These are phyloP conservation scores for Fulvia fulva DNA, from an alignment of 2,329 filamentous ascomycete species.

Conservation along the genomic window DNA sequence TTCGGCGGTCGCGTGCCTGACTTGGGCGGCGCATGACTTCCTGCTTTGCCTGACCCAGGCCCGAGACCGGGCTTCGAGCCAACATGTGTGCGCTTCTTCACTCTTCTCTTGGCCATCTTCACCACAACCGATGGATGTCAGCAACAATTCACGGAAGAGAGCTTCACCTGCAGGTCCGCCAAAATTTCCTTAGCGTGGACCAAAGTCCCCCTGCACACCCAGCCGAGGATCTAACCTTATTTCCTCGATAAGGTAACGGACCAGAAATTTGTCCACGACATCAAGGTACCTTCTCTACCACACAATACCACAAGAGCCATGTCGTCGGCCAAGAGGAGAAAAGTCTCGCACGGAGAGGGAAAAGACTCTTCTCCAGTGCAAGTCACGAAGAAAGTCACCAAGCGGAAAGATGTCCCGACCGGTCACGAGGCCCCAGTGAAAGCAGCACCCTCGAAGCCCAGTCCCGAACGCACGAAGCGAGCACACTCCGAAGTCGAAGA, in stretches of 20 bases:
- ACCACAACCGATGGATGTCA: not conserved
- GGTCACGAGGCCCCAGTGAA: not conserved
- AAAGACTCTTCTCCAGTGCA: conserved; percentile 5
- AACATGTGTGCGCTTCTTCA: conserved; percentile 85
- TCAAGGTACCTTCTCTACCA: not conserved
- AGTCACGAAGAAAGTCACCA: conserved; percentile 4
- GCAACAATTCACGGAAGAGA: not conserved
- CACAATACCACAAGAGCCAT: conserved; percentile 25
- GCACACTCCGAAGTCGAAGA: conserved; percentile 11
- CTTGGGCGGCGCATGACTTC: conserved; percentile 51
- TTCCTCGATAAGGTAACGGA: conserved; percentile 1
- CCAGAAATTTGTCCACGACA: not conserved
- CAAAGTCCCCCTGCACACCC: too few relatives aligned
- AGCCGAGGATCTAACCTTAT: not conserved
- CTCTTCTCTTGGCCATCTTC: conserved; percentile 71
- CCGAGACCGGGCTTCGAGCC: conserved; percentile 44
- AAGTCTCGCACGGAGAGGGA: conserved; percentile 29
- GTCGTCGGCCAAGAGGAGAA: conserved; percentile 42
- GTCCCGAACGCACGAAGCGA: conserved; percentile 13
- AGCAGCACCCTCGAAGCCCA: not conserved
- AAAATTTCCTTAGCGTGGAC: not conserved
- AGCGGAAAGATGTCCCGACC: not conserved
- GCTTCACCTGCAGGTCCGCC: not conserved
- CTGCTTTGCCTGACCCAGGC: conserved; percentile 44
- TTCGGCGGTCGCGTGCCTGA: conserved; percentile 68